Conservation (phyloP, 2,329 filamentous ascomycete species). For the Ilyonectria destructans region DNA sequence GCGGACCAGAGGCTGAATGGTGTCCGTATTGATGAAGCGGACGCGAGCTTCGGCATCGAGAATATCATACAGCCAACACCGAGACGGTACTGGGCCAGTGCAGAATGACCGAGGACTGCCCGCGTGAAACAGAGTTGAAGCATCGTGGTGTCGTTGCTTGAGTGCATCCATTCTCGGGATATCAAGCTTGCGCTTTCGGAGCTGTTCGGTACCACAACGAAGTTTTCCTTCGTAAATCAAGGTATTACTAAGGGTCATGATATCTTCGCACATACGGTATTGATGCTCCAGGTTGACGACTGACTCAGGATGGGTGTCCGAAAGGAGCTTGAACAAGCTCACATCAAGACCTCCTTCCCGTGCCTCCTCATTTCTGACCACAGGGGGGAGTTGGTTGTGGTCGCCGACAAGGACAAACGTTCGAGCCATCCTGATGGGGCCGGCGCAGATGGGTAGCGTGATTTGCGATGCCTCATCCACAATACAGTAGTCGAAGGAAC, state of each 20-base stretch:
- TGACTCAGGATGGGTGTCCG: slow-evolving; percentile 87
- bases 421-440: slow-evolving; percentile 91
- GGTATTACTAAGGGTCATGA: slow-evolving; percentile 94
- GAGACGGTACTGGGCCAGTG: slow-evolving; percentile 61
- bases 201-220: slow-evolving; percentile 86
- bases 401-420: slow-evolving; percentile 97
- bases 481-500: slow-evolving; percentile 97
- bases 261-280: slow-evolving; percentile 98
- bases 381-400: slow-evolving; percentile 94
- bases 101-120: slow-evolving; percentile 70
- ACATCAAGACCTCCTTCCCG: slow-evolving; percentile 90
- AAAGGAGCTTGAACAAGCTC: slow-evolving; percentile 93
- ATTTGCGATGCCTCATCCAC: slow-evolving; percentile 99
- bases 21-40: slow-evolving; percentile 91
- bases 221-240: slow-evolving; percentile 94
- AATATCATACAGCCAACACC: slow-evolving; percentile 85
- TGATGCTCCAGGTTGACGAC: slow-evolving; percentile 96
- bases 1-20: slow-evolving; percentile 73
- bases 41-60: slow-evolving; percentile 82
- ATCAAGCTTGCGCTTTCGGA: slow-evolving; percentile 79
- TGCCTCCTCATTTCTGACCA: slow-evolving; percentile 94
- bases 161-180: slow-evolving; percentile 79
- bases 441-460: slow-evolving; percentile 93
- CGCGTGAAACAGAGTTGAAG: slow-evolving; percentile 60
- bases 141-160: slow-evolving; percentile 72